Evolutionary conservation across 148 eudicot genomes (phyloP), one percentile per base, ranked within the genome.

Genomic region (Agrostemma githago): DNA sequence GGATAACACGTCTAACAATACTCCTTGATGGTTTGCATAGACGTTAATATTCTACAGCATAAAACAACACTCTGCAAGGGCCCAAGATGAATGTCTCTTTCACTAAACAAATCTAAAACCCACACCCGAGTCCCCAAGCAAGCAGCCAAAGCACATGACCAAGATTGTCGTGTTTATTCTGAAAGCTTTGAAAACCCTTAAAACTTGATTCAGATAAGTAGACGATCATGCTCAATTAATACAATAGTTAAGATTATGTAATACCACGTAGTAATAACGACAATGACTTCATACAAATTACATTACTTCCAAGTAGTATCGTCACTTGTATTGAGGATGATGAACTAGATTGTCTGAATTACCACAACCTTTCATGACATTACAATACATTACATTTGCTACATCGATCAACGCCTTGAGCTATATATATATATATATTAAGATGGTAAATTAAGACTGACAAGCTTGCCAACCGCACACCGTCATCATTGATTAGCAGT

Each of bases 401-500:
- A 39, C 62, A 74, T 48, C 70, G 42, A 71, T 3, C 16, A 62
- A 62, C 54, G 38, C 72, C 78, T 65, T 26, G 14, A 62, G 48
- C 46, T 71, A 62, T 70, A 43, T 26, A 26, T 26, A 26, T 26
- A 26, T 26, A 26, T 26, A 26, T 44, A 41, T 68, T 54, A 16
- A 60, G 72, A 79, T 58, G 53, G 70, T 54, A 56, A 68, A 58
- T 54, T 37, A 66, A 26, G 46, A 76, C 64, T 64, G 60, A 51
- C 70, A 66, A 80, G 53, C 74, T 78, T 17, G 69, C 79, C 71
- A 73, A 51, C 80, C 20, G 67, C 71, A 20, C 37, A 39, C 3
- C 39, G 19, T 19, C 58, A 44, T 61, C 19, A 16, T 26, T 53
- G 66, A 59, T 83, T 77, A 90, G 11, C 98, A 93, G 84, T 89